Evolutionary conservation across 345 rosid species (phyloP).

Genomic region (Dipteronia sinensis): DNA sequence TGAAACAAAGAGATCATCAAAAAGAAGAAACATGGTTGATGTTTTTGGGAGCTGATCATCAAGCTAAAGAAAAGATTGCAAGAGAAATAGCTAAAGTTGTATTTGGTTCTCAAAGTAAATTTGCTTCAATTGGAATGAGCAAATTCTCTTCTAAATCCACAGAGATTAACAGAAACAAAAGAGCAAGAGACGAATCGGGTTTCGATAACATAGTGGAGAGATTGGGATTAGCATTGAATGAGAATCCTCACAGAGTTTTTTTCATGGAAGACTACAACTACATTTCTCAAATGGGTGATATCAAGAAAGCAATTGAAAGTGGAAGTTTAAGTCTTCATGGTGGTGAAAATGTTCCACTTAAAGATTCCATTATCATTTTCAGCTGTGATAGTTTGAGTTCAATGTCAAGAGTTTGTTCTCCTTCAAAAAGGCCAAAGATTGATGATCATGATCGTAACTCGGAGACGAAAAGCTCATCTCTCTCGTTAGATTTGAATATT

Average conservation of each 20-base stretch:
- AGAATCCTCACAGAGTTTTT: constrained; percentile 69
- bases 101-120: constrained; percentile 56
- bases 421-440: constrained; percentile 25
- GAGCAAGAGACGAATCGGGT: constrained; percentile 45
- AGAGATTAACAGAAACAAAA: constrained; percentile 41
- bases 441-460: constrained; percentile 10
- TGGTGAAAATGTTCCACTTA: constrained; percentile 51
- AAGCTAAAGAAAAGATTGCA: constrained; percentile 52
- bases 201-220: constrained; percentile 35
- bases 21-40: constrained; percentile 61
- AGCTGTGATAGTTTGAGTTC: constrained; percentile 41
- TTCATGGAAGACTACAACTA: constrained; percentile 54
- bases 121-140: constrained; percentile 41
- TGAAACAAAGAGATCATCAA: constrained; percentile 26
- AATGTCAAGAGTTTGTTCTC: constrained; percentile 35
- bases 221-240: constrained; percentile 58
- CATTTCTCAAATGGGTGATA: constrained; percentile 27
- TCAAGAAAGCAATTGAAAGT: constrained; percentile 46
- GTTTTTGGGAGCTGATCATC: constrained; percentile 50
- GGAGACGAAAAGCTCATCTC: constrained; percentile 17
- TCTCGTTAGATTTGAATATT: constrained; percentile 59
- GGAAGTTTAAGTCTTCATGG: constrained; percentile 42
- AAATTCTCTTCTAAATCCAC: constrained; percentile 33
- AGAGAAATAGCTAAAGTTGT: constrained; percentile 60
- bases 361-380: constrained; percentile 66